phyloP scores from a whole-genome alignment of 1,284 basidiomycete genomes.

The Phenoliferia sp. region DNA sequence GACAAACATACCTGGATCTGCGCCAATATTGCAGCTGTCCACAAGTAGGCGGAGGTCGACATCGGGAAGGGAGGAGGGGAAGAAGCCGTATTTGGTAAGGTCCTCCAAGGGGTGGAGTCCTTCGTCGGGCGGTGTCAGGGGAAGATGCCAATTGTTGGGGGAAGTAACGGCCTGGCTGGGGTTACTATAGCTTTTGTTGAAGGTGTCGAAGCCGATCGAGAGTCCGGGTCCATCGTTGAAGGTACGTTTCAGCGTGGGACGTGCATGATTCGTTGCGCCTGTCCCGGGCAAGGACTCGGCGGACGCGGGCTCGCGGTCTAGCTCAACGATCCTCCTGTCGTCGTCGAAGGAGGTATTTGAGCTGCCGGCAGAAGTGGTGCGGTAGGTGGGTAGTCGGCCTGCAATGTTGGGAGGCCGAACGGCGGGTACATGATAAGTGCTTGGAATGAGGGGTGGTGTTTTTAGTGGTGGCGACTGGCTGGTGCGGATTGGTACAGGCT shows the following conservation, averaged over 20 bases:
- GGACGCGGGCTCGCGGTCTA: neutral
- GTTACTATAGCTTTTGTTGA: neutral
- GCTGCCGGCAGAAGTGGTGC: neutral
- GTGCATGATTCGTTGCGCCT: neutral
- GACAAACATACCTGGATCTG: neutral
- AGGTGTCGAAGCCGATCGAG: neutral
- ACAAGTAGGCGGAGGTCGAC: neutral
- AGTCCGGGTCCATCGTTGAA: neutral
- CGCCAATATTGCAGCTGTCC: neutral
- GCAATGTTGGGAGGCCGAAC: neutral
- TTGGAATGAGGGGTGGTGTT: neutral
- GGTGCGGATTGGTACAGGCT: neutral
- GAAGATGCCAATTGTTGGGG: neutral
- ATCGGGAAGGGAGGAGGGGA: neutral
- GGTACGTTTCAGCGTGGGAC: neutral
- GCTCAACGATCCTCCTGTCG: neutral
- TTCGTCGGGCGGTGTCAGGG: neutral
- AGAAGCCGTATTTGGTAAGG: neutral
- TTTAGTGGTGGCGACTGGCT: neutral
- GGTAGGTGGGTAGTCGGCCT: neutral
- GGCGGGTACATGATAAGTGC: neutral
- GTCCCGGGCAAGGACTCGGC: too few species aligned
- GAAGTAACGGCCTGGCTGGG: neutral
- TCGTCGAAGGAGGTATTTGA: neutral
- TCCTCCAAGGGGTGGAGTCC: neutral